Conservation (phyloP, 345 rosid species). For the Gossypium australe region DNA sequence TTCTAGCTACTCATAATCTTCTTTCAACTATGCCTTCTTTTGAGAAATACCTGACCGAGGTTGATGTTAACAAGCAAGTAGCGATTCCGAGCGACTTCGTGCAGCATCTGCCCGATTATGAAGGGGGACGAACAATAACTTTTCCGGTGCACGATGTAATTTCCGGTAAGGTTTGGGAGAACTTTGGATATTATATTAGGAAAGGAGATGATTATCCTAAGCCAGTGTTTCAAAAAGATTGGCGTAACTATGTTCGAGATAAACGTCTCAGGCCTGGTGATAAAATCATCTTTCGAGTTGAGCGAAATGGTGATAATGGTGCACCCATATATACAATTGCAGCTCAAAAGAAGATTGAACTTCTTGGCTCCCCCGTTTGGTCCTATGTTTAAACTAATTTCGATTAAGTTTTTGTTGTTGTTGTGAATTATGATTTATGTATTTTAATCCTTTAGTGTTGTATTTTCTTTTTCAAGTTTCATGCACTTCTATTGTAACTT, state of each 20-base stretch:
- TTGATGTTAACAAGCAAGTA: background rate
- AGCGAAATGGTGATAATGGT: background rate
- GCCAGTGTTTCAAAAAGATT: background rate
- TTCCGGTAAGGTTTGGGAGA: background rate
- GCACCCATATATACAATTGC: background rate
- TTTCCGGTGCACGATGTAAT: background rate
- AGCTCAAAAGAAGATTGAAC: background rate
- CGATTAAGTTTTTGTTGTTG: too few relatives aligned
- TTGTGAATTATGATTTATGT: too few relatives aligned
- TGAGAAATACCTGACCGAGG: background rate
- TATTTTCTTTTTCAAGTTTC: too few relatives aligned
- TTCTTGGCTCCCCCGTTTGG: background rate
- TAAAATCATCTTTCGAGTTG: conserved; percentile 5
- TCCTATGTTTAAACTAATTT: background rate
- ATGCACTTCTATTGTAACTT: too few relatives aligned
- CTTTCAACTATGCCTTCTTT: background rate
- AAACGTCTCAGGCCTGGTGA: background rate
- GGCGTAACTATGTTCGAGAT: background rate
- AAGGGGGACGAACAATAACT: background rate
- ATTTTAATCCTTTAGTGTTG: too few relatives aligned
- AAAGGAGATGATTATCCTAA: background rate
- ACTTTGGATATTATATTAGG: conserved; percentile 1
- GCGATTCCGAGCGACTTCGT: background rate
- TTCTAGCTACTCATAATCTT: background rate
- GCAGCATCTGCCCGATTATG: background rate